Percentiles rank a stretch among this genome's conserved stretches.
These are phyloP conservation scores for Pichia sp. DNA, from an alignment of 1,139 yeast species.

Conservation along the genomic window DNA sequence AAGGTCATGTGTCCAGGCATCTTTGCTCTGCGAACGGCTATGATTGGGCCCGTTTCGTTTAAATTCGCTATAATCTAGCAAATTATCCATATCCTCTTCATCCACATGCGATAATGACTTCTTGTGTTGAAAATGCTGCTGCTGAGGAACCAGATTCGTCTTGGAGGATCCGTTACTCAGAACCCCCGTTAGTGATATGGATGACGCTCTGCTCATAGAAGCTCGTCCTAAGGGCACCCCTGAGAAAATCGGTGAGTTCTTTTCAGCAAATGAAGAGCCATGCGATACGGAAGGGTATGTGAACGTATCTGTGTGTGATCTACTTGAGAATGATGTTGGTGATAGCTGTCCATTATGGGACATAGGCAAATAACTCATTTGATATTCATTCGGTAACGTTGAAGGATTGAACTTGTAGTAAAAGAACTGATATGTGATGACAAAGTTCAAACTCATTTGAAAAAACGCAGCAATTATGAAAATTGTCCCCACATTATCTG, in stretches of 20 bases:
- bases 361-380: conserved; percentile 12
- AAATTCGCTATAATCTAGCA: background rate
- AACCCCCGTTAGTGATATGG: conserved; percentile 11
- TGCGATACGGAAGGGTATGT: background rate
- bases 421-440: conserved; percentile 72
- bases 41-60: background rate
- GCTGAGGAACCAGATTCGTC: conserved; percentile 13
- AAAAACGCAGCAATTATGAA: conserved; percentile 76
- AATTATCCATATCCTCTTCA: background rate
- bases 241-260: background rate
- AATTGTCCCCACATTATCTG: conserved; percentile 61
- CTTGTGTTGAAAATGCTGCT: conserved; percentile 14
- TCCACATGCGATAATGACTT: conserved; percentile 4
- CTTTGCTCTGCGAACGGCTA: background rate
- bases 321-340: background rate
- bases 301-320: conserved; percentile 1
- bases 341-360: background rate
- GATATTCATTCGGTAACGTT: conserved; percentile 2
- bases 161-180: background rate
- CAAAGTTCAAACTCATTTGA: conserved; percentile 73
- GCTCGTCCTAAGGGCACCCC: background rate
- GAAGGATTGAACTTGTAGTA: conserved; percentile 40
- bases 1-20: no score
- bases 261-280: background rate
- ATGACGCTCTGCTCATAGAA: conserved; percentile 14